Evolutionary conservation across 2,329 filamentous ascomycete genomes (phyloP), one percentile per base, ranked within the genome.

Genomic region (Sporothrix inflata): DNA sequence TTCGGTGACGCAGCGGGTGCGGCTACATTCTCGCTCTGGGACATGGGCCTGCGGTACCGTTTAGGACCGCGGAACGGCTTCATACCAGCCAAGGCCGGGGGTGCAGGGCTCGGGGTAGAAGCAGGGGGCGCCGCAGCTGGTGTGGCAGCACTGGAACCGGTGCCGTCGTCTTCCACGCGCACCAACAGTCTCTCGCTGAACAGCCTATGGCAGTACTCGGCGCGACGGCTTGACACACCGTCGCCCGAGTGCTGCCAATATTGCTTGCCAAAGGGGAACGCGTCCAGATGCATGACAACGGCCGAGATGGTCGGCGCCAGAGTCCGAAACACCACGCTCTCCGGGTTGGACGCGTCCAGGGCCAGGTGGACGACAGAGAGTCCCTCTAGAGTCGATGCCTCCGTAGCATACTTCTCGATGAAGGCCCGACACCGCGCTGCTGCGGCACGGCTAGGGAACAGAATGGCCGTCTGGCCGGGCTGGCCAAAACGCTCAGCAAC

Each of bases 181-280:
- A 82, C 78, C 21, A 89, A 83, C 55, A 92, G 84, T 0, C 90
- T 90, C 74, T 95, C 90, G 49, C 87, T 87, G 75, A 97, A 88
- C 1, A 95, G 86, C 55, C 87, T 85, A 73, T 94, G 89, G 79
- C 93, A 97, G 80, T 97, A 98, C 79, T 98, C 95, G 45, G 94
- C 94, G 53, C 94, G 89, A 67, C 96, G 90, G 79, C 94, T 98
- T 0, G 94, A 98, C 16, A 97, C 86, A 19, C 96, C 96, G 74
- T 97, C 94, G 24, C 96, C 96, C 0, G 93, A 92, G 80, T 99
- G 96, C 80, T 98, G 96, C 96, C 96, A 99, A 78, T 97, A 98
- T 77, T 94, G 89, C 81, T 98, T 98, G n/a, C 94, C 93, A 73
- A 92, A 81, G 4, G 88, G 82, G 77, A 91, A 94, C 21, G 89